These are phyloP conservation scores for Tricholoma terreum DNA, from an alignment of 768 basidiomycete species.

Conservation along the genomic window DNA sequence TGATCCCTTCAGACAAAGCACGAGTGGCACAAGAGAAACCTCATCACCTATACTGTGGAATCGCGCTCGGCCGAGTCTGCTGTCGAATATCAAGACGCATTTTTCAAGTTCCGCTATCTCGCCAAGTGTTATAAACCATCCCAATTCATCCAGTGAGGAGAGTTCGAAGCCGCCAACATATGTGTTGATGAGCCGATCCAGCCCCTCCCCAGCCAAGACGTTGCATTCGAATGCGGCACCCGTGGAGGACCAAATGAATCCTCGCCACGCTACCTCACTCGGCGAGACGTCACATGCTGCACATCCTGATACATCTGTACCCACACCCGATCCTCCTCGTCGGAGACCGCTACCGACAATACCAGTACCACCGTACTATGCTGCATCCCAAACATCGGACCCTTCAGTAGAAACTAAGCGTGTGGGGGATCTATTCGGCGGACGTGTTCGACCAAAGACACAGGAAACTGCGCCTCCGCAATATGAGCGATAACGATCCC, in stretches of 20 bases:
- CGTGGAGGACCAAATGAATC: not conserved
- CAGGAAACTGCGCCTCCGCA: conserved; percentile 12
- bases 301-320: not conserved
- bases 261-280: not conserved
- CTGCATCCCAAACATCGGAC: conserved; percentile 8
- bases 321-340: conserved; percentile 7
- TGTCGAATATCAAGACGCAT: not conserved
- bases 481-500: conserved; percentile 13
- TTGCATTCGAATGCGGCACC: conserved; percentile 2
- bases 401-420: conserved; percentile 5
- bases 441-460: not conserved
- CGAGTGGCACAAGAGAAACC: not conserved
- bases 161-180: not conserved
- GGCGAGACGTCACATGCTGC: not conserved
- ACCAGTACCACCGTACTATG: conserved; percentile 15
- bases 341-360: conserved; percentile 15
- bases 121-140: not conserved
- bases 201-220: not conserved
- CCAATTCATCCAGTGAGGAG: not conserved
- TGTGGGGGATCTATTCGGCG: not conserved
- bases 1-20: not conserved
- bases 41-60: not conserved
- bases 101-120: not conserved
- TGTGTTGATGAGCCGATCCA: not conserved
- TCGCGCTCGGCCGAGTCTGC: not conserved